Conservation (phyloP, 106 monocot genomes). For the Vanilla planifolia region DNA sequence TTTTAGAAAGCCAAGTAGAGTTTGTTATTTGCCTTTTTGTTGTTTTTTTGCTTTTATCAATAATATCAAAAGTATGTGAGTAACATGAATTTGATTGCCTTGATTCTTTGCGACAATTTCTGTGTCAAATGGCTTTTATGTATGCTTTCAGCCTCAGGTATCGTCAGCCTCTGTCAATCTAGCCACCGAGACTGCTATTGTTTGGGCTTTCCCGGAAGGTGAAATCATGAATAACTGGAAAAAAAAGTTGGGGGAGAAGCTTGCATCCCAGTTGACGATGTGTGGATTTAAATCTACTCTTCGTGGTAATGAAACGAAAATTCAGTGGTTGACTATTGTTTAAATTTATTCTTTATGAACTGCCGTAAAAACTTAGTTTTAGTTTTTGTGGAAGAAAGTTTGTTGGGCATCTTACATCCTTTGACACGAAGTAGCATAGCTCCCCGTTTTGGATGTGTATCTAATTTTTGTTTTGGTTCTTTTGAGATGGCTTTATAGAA, state of each 20-base stretch:
- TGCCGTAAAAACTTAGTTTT: too few relatives aligned
- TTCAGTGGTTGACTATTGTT: not conserved
- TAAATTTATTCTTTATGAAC: not conserved
- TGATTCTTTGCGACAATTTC: not conserved
- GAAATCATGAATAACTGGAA: slow-evolving; percentile 58
- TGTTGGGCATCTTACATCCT: not conserved
- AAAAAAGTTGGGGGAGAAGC: slow-evolving; percentile 65
- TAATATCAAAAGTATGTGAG: not conserved
- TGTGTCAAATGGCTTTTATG: not conserved
- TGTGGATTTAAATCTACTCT: slow-evolving; percentile 87
- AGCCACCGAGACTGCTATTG: slow-evolving; percentile 87
- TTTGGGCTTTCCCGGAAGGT: slow-evolving; percentile 61
- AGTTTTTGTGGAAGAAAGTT: not conserved
- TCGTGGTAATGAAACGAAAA: slow-evolving; percentile 50
- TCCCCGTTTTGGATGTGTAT: not conserved
- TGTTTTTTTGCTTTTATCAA: not conserved
- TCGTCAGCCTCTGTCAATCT: slow-evolving; percentile 82
- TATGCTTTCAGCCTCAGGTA: slow-evolving; percentile 69
- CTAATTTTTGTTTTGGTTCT: not conserved
- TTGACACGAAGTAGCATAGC: not conserved
- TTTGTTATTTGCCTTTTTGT: not conserved
- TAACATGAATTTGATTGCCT: not conserved
- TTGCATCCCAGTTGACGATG: slow-evolving; percentile 72
- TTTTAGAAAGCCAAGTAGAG: slow-evolving; percentile 82
- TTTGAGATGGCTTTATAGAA: too few relatives aligned